Evolutionary conservation across 2,329 filamentous ascomycete genomes (phyloP), one percentile per base, ranked within the genome.

Genomic region (Sarocladium oryzae): DNA sequence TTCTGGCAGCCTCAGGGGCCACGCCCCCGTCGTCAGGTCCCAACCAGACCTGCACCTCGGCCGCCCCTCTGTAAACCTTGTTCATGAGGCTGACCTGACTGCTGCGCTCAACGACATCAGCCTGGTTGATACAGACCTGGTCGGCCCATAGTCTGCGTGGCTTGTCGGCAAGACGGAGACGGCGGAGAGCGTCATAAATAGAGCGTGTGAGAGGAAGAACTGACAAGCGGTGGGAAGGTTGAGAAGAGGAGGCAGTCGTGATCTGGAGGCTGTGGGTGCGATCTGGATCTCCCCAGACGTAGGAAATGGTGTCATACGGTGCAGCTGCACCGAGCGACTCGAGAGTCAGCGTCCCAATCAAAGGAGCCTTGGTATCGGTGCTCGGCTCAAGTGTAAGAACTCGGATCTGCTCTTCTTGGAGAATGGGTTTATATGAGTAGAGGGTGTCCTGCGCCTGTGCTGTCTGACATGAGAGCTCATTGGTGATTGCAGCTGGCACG

Each of bases 51-150:
- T 69, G 52, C 7, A 68, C 60, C 20, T 57, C 60, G 2, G 55
- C 33, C 4, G 68, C 66, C 28, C 61, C 61, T 36, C 63, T 60
- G 52, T 68, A 70, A 8, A 70, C 63, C 9, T 58, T 56, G 41
- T 67, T 65, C 69, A 71, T 71, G 15, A 71, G 52, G 28, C 56
- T 56, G n/a, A 71, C 66, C 58, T 71, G 68, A 5, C 57, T 57
- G 46, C 61, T 63, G 36, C 66, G 61, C 54, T 71, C 68, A 2
- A 52, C 54, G 15, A 64, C 56, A 40, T 70, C 63, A 2, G 60
- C 58, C 52, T 71, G 69, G 51, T 71, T 69, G 51, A 71, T 69
- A 55, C 69, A 71, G 37, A 71, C 57, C 56, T 70, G 68, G 33
- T 71, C 69, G 2, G 69, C 63, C 68, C 68, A 71, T 6, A 71